Conservation (phyloP, 2,329 filamentous ascomycete species). For the Macrophomina phaseolina region DNA sequence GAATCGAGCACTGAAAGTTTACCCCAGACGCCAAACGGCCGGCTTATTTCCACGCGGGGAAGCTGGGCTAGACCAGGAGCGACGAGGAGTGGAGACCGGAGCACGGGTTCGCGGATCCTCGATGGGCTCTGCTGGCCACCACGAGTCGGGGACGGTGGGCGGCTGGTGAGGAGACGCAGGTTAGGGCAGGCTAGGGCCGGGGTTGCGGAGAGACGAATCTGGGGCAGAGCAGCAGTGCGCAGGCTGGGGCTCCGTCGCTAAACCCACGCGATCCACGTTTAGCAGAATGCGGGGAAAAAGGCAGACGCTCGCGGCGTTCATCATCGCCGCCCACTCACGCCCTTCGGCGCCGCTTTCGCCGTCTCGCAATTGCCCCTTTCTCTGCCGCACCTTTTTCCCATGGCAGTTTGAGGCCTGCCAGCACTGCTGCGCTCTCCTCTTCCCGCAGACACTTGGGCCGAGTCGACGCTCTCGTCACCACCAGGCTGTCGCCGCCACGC, state of each 20-base stretch:
- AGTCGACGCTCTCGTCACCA: background rate
- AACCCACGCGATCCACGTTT: background rate
- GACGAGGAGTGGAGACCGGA: background rate
- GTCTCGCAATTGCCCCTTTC: background rate
- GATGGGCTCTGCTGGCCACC: background rate
- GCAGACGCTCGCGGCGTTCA: background rate
- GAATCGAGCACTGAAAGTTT: background rate
- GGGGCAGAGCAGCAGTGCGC: background rate
- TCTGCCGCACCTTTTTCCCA: too few species aligned
- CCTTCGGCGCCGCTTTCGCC: background rate
- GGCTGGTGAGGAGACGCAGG: conserved; percentile 16
- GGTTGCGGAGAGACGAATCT: conserved; percentile 14
- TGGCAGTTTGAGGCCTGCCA: too few species aligned
- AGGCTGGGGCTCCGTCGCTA: conserved; percentile 13
- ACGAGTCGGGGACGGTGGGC: background rate
- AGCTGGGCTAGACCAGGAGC: conserved; percentile 7
- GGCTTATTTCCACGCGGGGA: conserved; percentile 24
- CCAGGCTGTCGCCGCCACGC: background rate
- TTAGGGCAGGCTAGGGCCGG: conserved; percentile 8
- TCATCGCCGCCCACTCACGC: background rate
- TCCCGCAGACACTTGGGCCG: background rate
- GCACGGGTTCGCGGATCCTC: conserved; percentile 17
- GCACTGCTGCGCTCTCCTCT: background rate
- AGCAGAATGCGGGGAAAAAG: conserved; percentile 20
- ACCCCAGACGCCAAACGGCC: conserved; percentile 23